These are phyloP conservation scores for Cladophialophora carrionii DNA, from an alignment of 2,329 filamentous ascomycete species.

Conservation along the genomic window DNA sequence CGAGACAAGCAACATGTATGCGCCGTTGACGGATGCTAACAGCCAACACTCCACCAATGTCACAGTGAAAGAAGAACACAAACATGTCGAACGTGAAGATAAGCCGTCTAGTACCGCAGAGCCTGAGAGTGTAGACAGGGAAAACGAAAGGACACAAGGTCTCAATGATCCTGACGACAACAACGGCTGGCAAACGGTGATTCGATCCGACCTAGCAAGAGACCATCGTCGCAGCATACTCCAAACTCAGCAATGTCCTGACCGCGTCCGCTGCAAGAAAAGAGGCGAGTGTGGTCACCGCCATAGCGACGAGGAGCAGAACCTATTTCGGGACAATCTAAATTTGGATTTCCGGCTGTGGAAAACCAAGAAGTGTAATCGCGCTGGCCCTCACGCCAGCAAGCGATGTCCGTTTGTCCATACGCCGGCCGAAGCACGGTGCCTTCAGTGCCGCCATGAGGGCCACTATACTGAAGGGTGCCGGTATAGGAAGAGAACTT, in stretches of 20 bases:
- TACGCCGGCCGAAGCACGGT: background rate
- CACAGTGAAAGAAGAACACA: background rate
- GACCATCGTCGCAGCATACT: conserved; percentile 1
- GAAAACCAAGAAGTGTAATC: background rate
- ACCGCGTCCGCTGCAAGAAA: conserved; percentile 1
- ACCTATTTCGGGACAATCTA: conserved; percentile 3
- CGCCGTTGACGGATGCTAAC: background rate
- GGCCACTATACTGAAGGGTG: background rate
- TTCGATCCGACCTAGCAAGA: background rate
- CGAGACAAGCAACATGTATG: conserved; percentile 1
- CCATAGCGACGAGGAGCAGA: background rate
- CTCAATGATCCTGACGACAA: conserved; percentile 3
- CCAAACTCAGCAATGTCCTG: background rate
- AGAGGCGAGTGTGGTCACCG: conserved; percentile 2
- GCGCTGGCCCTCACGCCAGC: background rate
- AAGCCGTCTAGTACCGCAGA: background rate
- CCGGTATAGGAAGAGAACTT: background rate
- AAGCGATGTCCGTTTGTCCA: conserved; percentile 1
- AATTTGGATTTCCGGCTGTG: background rate
- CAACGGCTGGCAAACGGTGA: background rate
- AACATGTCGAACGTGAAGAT: background rate
- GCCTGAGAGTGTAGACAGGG: background rate
- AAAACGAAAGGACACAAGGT: background rate
- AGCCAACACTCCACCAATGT: background rate
- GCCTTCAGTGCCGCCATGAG: background rate